These are phyloP conservation scores for Hondaea fermentalgiana DNA, from an alignment of 108 stramenopile genomes.

Conservation along the genomic window DNA sequence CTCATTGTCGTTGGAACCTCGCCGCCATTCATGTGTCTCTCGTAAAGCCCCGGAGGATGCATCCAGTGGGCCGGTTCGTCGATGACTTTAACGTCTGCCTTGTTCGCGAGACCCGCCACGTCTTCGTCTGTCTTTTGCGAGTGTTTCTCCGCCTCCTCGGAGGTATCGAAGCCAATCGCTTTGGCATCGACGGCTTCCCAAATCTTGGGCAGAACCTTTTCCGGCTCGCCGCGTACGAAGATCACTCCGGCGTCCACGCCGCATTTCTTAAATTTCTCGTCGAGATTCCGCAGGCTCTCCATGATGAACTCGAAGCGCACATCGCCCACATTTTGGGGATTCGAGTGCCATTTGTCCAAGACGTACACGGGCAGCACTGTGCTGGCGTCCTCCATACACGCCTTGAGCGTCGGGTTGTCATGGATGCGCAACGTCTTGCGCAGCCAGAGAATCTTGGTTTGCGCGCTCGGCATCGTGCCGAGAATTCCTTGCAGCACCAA, in stretches of 20 bases:
- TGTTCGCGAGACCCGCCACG: constrained; percentile 19
- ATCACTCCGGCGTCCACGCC: constrained; percentile 49
- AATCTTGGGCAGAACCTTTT: constrained; percentile 55
- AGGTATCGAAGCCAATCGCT: constrained; percentile 58
- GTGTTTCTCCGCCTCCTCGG: constrained; percentile 53
- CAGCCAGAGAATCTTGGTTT: constrained; percentile 57
- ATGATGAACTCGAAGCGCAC: constrained; percentile 70
- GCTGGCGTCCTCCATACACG: background rate
- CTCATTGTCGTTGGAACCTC: background rate
- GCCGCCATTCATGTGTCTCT: constrained; percentile 48
- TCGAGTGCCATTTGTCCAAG: constrained; percentile 61
- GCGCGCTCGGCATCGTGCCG: background rate
- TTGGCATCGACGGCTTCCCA: constrained; percentile 54
- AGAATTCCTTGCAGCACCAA: too few species aligned
- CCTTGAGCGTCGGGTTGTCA: constrained; percentile 79
- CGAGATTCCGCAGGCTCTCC: constrained; percentile 67
- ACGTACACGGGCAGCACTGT: constrained; percentile 49
- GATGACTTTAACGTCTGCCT: constrained; percentile 44
- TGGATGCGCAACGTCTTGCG: constrained; percentile 82
- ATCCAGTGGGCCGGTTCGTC: constrained; percentile 24
- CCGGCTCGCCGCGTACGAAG: constrained; percentile 67
- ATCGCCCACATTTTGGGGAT: constrained; percentile 38
- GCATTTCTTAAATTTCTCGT: constrained; percentile 46
- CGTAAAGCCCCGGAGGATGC: constrained; percentile 47
- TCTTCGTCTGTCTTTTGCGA: constrained; percentile 31